phyloP scores from a whole-genome alignment of 805 yeast species.

The Starmerella sirachaensis region DNA sequence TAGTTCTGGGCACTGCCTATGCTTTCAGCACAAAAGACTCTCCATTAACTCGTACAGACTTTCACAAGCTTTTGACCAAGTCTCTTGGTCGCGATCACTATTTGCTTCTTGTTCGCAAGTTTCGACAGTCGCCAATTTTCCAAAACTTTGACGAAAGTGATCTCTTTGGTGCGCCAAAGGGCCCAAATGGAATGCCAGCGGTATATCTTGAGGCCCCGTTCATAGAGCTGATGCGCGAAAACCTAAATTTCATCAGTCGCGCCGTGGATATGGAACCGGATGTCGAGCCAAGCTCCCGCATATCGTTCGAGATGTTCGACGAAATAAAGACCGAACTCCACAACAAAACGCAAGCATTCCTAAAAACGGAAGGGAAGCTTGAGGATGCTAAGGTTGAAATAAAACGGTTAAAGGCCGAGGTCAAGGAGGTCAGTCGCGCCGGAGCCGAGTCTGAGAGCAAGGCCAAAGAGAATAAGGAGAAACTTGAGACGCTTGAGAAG shows the following conservation, averaged over 20 bases:
- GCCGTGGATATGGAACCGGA: constrained; percentile 66
- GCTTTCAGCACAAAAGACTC: constrained; percentile 60
- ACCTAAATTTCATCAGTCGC: constrained; percentile 51
- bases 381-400: constrained; percentile 23
- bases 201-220: constrained; percentile 60
- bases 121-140: constrained; percentile 48
- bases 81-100: constrained; percentile 76
- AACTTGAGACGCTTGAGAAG: constrained; percentile 11
- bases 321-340: constrained; percentile 26
- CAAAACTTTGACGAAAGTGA: constrained; percentile 35
- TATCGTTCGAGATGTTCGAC: constrained; percentile 49
- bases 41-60: constrained; percentile 41
- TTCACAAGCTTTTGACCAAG: constrained; percentile 51
- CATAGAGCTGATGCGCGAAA: constrained; percentile 55
- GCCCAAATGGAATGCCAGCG: constrained; percentile 77
- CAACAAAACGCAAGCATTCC: constrained; percentile 23
- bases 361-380: constrained; percentile 22
- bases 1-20: constrained; percentile 63
- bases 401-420: constrained; percentile 24
- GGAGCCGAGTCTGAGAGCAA: constrained; percentile 16
- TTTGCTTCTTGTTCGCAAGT: constrained; percentile 56
- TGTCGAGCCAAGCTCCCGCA: constrained; percentile 52
- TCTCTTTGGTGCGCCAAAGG: constrained; percentile 43
- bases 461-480: constrained; percentile 6
- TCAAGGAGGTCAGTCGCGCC: constrained; percentile 20